Percentiles rank a stretch among this genome's conserved stretches.
phyloP scores from a whole-genome alignment of 805 yeast genomes.

The Phaffomyces antillensis region DNA sequence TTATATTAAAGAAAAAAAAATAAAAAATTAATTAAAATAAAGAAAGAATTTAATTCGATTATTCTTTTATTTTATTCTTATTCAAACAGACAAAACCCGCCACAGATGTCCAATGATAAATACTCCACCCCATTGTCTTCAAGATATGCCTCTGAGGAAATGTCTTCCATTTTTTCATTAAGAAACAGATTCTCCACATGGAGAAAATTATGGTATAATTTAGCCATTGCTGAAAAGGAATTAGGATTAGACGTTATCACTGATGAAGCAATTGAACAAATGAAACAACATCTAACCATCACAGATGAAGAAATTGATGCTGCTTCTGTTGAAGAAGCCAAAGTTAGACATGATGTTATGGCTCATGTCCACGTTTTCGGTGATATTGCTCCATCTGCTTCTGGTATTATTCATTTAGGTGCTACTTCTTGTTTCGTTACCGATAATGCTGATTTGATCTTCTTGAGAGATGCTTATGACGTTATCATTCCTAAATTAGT shows the following conservation, averaged over 20 bases:
- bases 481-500: constrained; percentile 89
- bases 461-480: constrained; percentile 93
- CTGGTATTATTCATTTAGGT: constrained; percentile 96
- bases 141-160: constrained; percentile 96
- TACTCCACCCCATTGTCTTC: constrained; percentile 92
- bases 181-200: constrained; percentile 95
- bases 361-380: constrained; percentile 98
- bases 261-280: constrained; percentile 86
- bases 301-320: constrained; percentile 88
- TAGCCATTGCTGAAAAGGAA: constrained; percentile 93
- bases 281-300: constrained; percentile 69
- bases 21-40: not conserved
- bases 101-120: constrained; percentile 45
- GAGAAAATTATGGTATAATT: constrained; percentile 94
- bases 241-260: constrained; percentile 79
- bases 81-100: not conserved
- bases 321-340: constrained; percentile 91
- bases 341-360: constrained; percentile 98
- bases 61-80: not conserved
- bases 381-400: constrained; percentile 86
- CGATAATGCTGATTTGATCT: constrained; percentile 95
- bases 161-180: constrained; percentile 87
- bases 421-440: constrained; percentile 98
- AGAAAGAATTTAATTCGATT: not conserved
- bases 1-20: too few species aligned